These are phyloP conservation scores for Crithidia expoeki DNA, from an alignment of 208 protist species.

Conservation along the genomic window DNA sequence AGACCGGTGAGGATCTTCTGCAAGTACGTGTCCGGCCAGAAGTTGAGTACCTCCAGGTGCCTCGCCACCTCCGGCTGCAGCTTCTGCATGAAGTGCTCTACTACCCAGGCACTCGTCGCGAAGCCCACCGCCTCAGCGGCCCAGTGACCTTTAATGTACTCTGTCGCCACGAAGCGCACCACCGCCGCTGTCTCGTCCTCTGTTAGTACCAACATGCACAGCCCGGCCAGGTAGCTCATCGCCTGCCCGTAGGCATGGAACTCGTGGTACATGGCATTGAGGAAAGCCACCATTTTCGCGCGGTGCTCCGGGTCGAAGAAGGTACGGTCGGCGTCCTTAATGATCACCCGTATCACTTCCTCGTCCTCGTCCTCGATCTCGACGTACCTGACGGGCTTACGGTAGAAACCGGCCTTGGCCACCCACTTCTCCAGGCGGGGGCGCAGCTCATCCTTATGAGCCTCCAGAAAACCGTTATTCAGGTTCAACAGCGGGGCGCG, in stretches of 20 bases:
- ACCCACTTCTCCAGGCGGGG: constrained; percentile 73
- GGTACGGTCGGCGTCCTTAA: constrained; percentile 89
- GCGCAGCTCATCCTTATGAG: constrained; percentile 62
- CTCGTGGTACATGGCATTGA: constrained; percentile 85
- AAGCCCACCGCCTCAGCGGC: constrained; percentile 89
- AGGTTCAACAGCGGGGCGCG: constrained; percentile 78
- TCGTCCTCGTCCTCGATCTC: constrained; percentile 84
- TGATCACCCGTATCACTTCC: constrained; percentile 89
- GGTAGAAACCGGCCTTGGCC: constrained; percentile 62
- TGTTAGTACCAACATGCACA: constrained; percentile 82
- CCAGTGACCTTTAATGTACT: constrained; percentile 89
- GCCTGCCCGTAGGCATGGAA: constrained; percentile 88
- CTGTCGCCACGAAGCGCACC: constrained; percentile 76
- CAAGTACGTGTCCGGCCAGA: constrained; percentile 92
- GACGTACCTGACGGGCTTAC: constrained; percentile 71
- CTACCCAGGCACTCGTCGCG: constrained; percentile 87
- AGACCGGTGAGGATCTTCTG: constrained; percentile 92
- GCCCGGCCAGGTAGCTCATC: constrained; percentile 90
- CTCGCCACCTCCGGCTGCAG: constrained; percentile 71
- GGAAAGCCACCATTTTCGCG: constrained; percentile 73
- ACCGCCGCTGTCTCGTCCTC: constrained; percentile 84
- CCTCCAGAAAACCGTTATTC: constrained; percentile 80
- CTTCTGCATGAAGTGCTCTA: constrained; percentile 84
- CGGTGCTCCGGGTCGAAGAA: constrained; percentile 83
- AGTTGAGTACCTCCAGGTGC: constrained; percentile 79